phyloP scores from a whole-genome alignment of 2,329 filamentous ascomycete species.

The Aspergillus quadricinctus region DNA sequence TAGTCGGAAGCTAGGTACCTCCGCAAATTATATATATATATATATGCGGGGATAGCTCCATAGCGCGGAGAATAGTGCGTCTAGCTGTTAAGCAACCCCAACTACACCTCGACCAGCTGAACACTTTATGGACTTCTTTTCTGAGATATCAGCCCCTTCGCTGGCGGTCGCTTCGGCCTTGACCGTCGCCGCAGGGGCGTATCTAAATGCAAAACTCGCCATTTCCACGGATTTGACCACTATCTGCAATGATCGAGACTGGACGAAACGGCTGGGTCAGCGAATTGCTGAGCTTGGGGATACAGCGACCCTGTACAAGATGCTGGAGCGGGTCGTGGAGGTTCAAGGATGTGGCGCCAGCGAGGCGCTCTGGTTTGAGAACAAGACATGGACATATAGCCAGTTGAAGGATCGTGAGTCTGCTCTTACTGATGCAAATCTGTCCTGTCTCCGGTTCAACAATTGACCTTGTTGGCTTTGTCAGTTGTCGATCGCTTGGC shows the following conservation, averaged over 20 bases:
- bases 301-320: constrained; percentile 38
- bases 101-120: background rate
- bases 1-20: background rate
- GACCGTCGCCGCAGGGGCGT: constrained; percentile 34
- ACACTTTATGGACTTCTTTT: constrained; percentile 24
- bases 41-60: background rate
- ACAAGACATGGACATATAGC: constrained; percentile 45
- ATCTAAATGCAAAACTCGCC: constrained; percentile 42
- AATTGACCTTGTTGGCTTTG: background rate
- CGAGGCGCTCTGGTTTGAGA: constrained; percentile 48
- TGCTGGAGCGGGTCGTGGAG: constrained; percentile 40
- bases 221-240: constrained; percentile 38
- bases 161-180: constrained; percentile 34
- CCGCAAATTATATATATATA: background rate
- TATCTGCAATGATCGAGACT: constrained; percentile 32
- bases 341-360: constrained; percentile 34
- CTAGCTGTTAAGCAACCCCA: background rate
- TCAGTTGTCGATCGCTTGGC: constrained; percentile 44
- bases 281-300: constrained; percentile 38
- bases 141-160: constrained; percentile 24
- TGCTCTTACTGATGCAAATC: background rate
- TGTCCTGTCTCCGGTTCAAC: constrained; percentile 5
- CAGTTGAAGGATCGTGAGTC: constrained; percentile 41
- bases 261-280: constrained; percentile 29
- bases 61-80: background rate